A percentile compares a stretch with the other conserved stretches of the same genome.
Conservation (phyloP, 176 grass and related monocot genomes). For the Bromus sterilis region DNA sequence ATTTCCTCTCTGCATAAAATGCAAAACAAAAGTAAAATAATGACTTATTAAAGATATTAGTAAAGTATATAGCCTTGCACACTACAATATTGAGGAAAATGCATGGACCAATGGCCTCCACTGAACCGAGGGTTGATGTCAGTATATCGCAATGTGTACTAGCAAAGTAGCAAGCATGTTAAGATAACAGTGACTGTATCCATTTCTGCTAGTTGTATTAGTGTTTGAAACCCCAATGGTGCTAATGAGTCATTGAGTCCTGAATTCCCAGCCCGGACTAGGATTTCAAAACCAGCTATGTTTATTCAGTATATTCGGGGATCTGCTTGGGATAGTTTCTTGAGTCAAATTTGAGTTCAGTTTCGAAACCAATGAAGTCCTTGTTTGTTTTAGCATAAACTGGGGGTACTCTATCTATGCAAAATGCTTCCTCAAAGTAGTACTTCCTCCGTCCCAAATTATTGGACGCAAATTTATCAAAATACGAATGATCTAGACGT, state of each 20-base stretch:
- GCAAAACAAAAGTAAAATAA: background rate
- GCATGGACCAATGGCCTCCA: background rate
- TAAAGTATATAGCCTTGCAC: background rate
- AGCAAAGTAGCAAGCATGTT: background rate
- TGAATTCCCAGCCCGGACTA: background rate
- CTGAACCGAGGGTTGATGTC: background rate
- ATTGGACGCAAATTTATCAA: too few species aligned
- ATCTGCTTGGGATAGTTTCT: background rate
- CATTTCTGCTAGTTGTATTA: background rate
- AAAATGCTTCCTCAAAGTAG: background rate
- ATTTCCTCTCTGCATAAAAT: background rate
- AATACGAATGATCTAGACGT: too few species aligned
- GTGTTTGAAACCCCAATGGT: background rate
- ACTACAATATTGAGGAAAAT: background rate
- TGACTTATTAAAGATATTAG: background rate
- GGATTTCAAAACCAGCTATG: background rate
- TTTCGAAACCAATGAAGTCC: background rate
- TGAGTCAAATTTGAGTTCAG: background rate
- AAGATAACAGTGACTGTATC: background rate
- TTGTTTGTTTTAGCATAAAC: slow-evolving; percentile 12
- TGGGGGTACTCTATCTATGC: background rate
- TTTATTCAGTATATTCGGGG: background rate
- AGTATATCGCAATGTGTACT: background rate
- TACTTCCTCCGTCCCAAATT: too few species aligned
- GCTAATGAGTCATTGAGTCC: background rate